These are phyloP conservation scores for Linnemannia elongata DNA, from an alignment of 192 early-diverging fungal species.

Conservation along the genomic window DNA sequence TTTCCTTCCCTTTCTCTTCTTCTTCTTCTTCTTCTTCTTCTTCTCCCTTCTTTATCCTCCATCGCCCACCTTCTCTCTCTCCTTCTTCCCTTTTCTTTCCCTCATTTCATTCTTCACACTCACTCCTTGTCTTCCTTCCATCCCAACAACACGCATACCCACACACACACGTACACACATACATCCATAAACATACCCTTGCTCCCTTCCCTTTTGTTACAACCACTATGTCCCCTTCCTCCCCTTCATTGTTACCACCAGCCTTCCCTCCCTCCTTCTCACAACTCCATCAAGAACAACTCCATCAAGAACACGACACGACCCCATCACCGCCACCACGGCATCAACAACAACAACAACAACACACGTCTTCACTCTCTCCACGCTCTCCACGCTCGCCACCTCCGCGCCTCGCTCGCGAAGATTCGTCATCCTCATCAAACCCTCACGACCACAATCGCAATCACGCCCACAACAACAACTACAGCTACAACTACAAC, in stretches of 20 bases:
- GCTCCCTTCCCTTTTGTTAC: neutral
- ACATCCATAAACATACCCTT: neutral
- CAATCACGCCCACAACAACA: neutral
- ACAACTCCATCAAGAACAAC: neutral
- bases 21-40: too few relatives aligned
- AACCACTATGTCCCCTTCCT: neutral
- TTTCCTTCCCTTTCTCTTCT: neutral
- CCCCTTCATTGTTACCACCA: neutral
- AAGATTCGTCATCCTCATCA: neutral
- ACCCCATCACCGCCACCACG: neutral
- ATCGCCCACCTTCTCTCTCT: too few relatives aligned
- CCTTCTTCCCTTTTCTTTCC: too few relatives aligned
- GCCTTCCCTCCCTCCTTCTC: neutral
- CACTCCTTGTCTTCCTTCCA: too few relatives aligned
- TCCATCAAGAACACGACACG: neutral
- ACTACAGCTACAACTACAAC: neutral
- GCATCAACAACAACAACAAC: neutral
- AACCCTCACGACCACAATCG: neutral
- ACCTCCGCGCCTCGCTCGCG: neutral
- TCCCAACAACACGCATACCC: too few relatives aligned
- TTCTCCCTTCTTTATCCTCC: too few relatives aligned
- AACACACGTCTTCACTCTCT: neutral
- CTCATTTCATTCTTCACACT: too few relatives aligned
- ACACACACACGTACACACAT: neutral
- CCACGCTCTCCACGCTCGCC: neutral